Conservation (phyloP, 2,329 filamentous ascomycete species). For the Hypocrella siamensis region DNA sequence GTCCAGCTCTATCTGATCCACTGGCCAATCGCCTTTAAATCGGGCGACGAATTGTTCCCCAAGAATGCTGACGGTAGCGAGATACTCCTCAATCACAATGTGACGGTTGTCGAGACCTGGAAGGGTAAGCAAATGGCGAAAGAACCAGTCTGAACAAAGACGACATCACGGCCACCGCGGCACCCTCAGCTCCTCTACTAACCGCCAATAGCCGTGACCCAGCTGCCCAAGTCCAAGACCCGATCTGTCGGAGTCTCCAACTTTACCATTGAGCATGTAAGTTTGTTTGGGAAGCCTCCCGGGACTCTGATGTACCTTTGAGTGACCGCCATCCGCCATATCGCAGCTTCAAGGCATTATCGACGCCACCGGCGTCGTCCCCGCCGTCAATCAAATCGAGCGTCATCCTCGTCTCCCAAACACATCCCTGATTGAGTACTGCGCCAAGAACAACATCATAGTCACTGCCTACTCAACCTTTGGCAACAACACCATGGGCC, state of each 20-base stretch:
- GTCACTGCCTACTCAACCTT: conserved; percentile 49
- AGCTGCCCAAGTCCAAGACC: conserved; percentile 44
- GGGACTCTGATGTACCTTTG: background rate
- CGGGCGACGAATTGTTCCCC: conserved; percentile 28
- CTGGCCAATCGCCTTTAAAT: conserved; percentile 38
- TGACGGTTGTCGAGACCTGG: conserved; percentile 28
- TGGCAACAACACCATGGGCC: conserved; percentile 26
- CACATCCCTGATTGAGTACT: conserved; percentile 42
- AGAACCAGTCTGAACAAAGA: background rate
- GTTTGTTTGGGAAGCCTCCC: conserved; percentile 5
- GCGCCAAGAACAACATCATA: conserved; percentile 46
- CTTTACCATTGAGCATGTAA: conserved; percentile 43
- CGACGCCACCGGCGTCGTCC: conserved; percentile 38
- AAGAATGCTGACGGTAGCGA: conserved; percentile 16
- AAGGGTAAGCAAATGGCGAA: conserved; percentile 14
- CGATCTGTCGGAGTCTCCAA: conserved; percentile 60
- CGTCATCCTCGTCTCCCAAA: conserved; percentile 48
- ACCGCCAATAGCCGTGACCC: conserved; percentile 25
- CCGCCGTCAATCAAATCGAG: conserved; percentile 54
- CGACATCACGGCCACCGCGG: background rate
- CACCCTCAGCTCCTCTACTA: background rate
- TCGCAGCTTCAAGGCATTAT: conserved; percentile 34
- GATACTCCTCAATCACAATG: conserved; percentile 25
- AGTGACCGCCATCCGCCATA: background rate
- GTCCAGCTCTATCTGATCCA: conserved; percentile 44